A percentile compares a stretch with the other conserved stretches of the same genome.
Conservation (phyloP, 192 early-diverging fungal genomes). For the Linnemannia elongata region DNA sequence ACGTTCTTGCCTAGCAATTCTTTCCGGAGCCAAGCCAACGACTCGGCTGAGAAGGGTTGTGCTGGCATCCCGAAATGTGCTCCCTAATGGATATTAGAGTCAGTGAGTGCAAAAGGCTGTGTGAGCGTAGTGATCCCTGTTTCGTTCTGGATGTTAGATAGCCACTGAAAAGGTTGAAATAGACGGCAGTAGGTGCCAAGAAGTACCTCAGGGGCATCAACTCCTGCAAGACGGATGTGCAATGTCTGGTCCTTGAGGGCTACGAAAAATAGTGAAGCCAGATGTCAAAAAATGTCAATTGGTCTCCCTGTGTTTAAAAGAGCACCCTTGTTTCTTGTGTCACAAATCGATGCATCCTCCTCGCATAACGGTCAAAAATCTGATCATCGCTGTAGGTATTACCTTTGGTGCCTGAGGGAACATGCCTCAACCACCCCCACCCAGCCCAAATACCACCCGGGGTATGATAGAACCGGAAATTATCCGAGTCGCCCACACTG, state of each 20-base stretch:
- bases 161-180: background rate
- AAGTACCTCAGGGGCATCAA: constrained; percentile 77
- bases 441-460: constrained; percentile 60
- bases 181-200: background rate
- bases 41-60: constrained; percentile 71
- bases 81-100: constrained; percentile 21
- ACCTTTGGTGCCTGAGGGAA: constrained; percentile 58
- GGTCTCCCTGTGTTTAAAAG: background rate
- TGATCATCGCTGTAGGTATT: background rate
- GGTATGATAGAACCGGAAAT: constrained; percentile 69
- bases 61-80: constrained; percentile 76
- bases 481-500: constrained; percentile 69
- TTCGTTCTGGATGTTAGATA: background rate
- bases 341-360: background rate
- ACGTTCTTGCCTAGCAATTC: constrained; percentile 62
- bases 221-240: constrained; percentile 73
- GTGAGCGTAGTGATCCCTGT: background rate
- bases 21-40: constrained; percentile 64
- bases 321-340: background rate
- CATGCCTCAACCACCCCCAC: constrained; percentile 60
- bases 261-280: constrained; percentile 15
- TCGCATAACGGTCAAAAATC: background rate
- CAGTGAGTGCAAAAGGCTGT: background rate
- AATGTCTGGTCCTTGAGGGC: constrained; percentile 72
- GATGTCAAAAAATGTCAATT: background rate